A percentile compares a stretch with the other conserved stretches of the same genome.
Evolutionary conservation across 805 yeast species (phyloP).

Genomic region (Wickerhamiella brachini): DNA sequence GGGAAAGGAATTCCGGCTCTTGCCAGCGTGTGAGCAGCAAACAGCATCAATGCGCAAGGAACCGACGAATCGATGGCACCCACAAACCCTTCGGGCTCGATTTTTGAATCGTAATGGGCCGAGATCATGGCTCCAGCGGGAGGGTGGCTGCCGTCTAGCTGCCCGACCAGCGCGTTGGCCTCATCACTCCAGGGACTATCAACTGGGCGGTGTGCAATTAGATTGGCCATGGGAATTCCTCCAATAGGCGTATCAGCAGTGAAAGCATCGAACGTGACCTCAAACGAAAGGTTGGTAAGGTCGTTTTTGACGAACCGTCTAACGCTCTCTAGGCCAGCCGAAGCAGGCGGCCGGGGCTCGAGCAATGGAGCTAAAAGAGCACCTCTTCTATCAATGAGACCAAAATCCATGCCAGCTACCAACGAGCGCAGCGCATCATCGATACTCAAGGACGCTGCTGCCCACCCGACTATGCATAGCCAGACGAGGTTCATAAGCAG

Average conservation of each 20-base stretch:
- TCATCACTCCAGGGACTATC: background rate
- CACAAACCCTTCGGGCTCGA: slow-evolving; percentile 38
- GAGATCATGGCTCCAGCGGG: slow-evolving; percentile 28
- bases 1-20: slow-evolving; percentile 20
- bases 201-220: slow-evolving; percentile 11
- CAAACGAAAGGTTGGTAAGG: slow-evolving; percentile 24
- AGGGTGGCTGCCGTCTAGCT: slow-evolving; percentile 6
- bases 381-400: slow-evolving; percentile 4
- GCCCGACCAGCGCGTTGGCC: background rate
- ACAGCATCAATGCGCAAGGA: slow-evolving; percentile 39
- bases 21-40: slow-evolving; percentile 26
- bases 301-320: slow-evolving; percentile 16
- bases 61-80: slow-evolving; percentile 51
- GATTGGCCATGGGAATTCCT: slow-evolving; percentile 23
- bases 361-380: slow-evolving; percentile 15
- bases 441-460: background rate
- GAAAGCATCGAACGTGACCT: slow-evolving; percentile 20
- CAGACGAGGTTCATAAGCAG: background rate
- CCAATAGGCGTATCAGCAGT: slow-evolving; percentile 28
- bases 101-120: slow-evolving; percentile 44
- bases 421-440: background rate
- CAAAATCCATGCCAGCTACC: background rate
- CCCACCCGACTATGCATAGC: background rate
- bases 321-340: slow-evolving; percentile 10
- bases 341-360: slow-evolving; percentile 16